These are phyloP conservation scores for Monosporascus sp. DNA, from an alignment of 2,329 filamentous ascomycete species.

Conservation along the genomic window DNA sequence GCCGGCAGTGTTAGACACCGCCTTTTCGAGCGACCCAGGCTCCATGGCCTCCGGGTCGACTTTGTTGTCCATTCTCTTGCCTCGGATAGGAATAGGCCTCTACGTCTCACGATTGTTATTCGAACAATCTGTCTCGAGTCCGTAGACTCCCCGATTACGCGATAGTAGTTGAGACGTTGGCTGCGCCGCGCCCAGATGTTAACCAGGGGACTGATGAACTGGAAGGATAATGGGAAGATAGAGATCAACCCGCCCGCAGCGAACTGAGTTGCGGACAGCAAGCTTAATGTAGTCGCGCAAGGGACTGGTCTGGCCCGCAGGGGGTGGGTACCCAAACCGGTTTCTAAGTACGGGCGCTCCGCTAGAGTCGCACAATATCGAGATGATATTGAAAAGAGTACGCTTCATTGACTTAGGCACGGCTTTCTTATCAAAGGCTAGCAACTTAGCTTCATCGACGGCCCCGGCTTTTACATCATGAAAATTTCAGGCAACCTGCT, in stretches of 20 bases:
- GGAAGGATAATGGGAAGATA: no score
- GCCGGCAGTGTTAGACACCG: slow-evolving; percentile 15
- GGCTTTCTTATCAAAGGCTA: no score
- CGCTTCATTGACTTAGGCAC: no score
- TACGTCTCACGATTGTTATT: no score
- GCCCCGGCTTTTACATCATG: neutral
- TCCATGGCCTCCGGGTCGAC: slow-evolving; percentile 17
- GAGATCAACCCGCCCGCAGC: no score
- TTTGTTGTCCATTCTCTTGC: slow-evolving; percentile 9
- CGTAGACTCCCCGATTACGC: no score
- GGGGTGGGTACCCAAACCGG: neutral
- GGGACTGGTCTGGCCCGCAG: neutral
- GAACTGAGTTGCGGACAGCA: neutral
- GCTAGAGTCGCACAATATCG: no score
- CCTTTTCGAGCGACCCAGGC: slow-evolving; percentile 16
- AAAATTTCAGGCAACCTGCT: neutral
- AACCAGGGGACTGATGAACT: no score
- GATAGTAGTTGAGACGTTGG: no score
- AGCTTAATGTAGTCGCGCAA: neutral
- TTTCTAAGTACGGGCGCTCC: neutral
- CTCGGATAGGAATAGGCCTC: neutral
- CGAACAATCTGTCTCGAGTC: no score
- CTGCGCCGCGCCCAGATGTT: no score
- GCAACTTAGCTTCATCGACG: neutral
- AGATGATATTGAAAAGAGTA: no score